phyloP scores from a whole-genome alignment of 306 rosid genomes.

The Comarum palustre region DNA sequence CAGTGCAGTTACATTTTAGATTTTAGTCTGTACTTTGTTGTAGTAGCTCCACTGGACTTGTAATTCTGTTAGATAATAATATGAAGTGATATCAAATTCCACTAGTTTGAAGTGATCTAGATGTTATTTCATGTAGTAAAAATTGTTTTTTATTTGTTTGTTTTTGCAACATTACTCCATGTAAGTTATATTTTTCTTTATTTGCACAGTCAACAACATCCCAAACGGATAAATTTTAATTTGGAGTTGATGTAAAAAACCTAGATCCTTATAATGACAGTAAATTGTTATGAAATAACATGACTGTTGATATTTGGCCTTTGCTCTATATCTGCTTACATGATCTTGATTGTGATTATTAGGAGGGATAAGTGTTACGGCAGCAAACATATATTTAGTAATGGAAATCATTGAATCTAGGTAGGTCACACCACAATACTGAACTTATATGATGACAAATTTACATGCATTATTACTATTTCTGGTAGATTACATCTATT shows the following conservation, averaged over 20 bases:
- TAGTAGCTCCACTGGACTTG: not conserved
- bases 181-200: too few species aligned
- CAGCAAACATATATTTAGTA: not conserved
- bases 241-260: too few species aligned
- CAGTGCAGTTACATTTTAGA: not conserved
- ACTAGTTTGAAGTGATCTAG: not conserved
- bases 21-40: not conserved
- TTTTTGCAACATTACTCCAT: too few species aligned
- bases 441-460: not conserved
- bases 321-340: not conserved
- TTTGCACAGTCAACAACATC: too few species aligned
- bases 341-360: not conserved
- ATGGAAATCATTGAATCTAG: not conserved
- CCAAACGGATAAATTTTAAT: too few species aligned
- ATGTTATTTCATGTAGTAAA: too few species aligned
- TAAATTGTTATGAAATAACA: too few species aligned
- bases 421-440: constrained; percentile 4
- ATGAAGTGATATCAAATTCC: not conserved
- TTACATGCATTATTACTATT: constrained; percentile 1
- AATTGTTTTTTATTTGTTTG: not conserved
- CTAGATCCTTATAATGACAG: too few species aligned
- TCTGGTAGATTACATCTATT: constrained; percentile 3
- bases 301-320: too few species aligned
- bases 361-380: not conserved
- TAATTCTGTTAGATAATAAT: too few species aligned